Percentiles rank a stretch among this genome's conserved stretches.
Evolutionary conservation across 2,329 filamentous ascomycete species (phyloP).

Genomic region (Neofusicoccum cordaticola): DNA sequence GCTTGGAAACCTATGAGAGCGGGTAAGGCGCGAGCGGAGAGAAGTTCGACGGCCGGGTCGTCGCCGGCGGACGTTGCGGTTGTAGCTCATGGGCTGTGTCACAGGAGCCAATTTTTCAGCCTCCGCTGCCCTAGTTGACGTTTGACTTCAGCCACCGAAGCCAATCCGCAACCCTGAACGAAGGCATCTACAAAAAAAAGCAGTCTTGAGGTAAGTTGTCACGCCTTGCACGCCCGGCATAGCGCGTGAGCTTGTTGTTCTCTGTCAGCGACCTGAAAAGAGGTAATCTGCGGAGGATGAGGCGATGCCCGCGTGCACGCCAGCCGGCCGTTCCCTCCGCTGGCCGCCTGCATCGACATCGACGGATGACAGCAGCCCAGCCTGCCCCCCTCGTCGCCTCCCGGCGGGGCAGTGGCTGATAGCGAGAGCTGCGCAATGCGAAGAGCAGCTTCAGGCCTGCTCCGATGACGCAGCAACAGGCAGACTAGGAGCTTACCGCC

Average conservation of each 20-base stretch:
- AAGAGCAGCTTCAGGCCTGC: no score
- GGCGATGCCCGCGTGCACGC: not conserved
- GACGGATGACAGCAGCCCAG: not conserved
- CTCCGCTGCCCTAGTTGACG: no score
- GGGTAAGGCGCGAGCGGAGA: not conserved
- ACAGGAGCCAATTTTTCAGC: not conserved
- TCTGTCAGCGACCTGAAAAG: not conserved
- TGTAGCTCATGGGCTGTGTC: not conserved
- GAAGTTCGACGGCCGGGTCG: not conserved
- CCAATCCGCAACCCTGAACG: not conserved
- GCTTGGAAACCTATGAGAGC: no score
- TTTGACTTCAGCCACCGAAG: not conserved
- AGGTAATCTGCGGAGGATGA: not conserved
- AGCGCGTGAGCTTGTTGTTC: not conserved
- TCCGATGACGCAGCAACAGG: no score
- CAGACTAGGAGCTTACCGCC: not conserved
- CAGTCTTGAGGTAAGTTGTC: not conserved
- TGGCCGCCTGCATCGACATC: not conserved
- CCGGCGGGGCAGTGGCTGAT: not conserved
- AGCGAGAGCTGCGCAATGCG: not conserved
- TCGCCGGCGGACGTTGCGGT: not conserved
- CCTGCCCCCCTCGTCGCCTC: not conserved
- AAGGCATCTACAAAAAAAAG: not conserved
- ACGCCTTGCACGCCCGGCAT: not conserved
- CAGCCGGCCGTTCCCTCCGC: not conserved